phyloP scores from a whole-genome alignment of 257 asterid species.

The Gardenia jasminoides region DNA sequence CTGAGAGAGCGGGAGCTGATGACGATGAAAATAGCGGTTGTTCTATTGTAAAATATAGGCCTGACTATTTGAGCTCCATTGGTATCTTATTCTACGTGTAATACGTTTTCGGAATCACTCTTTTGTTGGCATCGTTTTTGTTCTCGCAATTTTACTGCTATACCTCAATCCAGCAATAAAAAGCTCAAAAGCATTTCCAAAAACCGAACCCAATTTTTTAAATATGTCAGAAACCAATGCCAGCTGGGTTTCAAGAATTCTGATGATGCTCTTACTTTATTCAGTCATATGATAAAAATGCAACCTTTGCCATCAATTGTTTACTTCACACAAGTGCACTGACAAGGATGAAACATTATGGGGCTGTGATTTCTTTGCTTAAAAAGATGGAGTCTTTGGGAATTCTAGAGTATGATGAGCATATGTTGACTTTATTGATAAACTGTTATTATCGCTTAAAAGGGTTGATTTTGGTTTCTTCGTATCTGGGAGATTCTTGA shows the following conservation, averaged over 20 bases:
- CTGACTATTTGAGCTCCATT: neutral
- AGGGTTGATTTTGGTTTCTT: neutral
- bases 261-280: neutral
- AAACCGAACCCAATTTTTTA: neutral
- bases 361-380: neutral
- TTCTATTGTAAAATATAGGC: neutral
- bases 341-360: neutral
- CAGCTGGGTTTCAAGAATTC: neutral
- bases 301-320: neutral
- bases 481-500: neutral
- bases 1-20: too few species aligned
- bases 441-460: neutral
- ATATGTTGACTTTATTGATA: neutral
- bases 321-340: neutral
- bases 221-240: neutral
- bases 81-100: neutral
- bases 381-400: neutral
- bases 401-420: neutral
- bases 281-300: neutral
- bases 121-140: too few species aligned
- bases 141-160: neutral
- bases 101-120: too few species aligned
- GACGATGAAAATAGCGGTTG: neutral
- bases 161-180: neutral
- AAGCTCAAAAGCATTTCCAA: neutral